Conservation (phyloP, 2,329 filamentous ascomycete species). For the Alternaria viburni region DNA sequence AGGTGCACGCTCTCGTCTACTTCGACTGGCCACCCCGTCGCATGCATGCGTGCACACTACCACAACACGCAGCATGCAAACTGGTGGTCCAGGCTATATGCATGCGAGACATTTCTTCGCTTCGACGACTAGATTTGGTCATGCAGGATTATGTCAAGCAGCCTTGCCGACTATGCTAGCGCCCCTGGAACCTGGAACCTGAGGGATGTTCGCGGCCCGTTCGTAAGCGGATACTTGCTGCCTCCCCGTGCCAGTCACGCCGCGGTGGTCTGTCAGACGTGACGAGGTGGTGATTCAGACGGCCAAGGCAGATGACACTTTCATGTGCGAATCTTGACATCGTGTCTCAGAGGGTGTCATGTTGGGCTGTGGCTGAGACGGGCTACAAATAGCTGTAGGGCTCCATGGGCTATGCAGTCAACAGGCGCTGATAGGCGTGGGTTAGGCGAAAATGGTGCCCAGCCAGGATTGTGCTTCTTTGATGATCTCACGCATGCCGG, state of each 20-base stretch:
- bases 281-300: conserved; percentile 12
- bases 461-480: conserved; percentile 11
- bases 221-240: conserved; percentile 24
- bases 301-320: conserved; percentile 13
- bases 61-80: not conserved
- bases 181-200: not conserved
- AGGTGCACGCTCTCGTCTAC: not conserved
- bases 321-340: not conserved
- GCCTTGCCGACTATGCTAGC: not conserved
- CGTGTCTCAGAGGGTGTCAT: conserved; percentile 16
- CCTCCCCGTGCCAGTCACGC: conserved; percentile 8
- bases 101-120: conserved; percentile 7
- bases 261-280: conserved; percentile 7
- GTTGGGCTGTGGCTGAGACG: conserved; percentile 19
- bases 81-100: conserved; percentile 12
- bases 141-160: conserved; percentile 15
- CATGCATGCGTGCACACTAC: not conserved
- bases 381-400: conserved; percentile 14
- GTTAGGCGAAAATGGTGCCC: conserved; percentile 4
- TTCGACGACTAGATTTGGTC: not conserved
- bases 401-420: conserved; percentile 13
- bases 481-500: conserved; percentile 27
- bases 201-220: conserved; percentile 27
- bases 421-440: conserved; percentile 18
- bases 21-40: not conserved